phyloP scores from a whole-genome alignment of 257 asterid species.

The Parsonsia alboflavescens region DNA sequence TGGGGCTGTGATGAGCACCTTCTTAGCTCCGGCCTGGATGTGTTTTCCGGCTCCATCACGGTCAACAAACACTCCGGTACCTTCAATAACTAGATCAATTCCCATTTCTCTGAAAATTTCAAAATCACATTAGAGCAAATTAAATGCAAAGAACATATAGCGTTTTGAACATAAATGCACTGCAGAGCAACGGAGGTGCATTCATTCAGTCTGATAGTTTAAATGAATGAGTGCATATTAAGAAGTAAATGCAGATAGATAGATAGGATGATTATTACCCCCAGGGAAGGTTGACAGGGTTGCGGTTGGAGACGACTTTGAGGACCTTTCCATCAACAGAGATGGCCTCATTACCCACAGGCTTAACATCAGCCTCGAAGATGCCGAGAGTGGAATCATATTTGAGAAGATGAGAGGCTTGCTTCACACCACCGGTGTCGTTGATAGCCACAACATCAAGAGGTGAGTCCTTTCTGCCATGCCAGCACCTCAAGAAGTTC shows the following conservation, averaged over 20 bases:
- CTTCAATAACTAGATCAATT: slow-evolving; percentile 82
- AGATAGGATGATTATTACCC: slow-evolving; percentile 15
- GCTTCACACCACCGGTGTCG: slow-evolving; percentile 96
- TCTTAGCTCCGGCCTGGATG: slow-evolving; percentile 87
- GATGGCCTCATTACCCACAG: slow-evolving; percentile 56
- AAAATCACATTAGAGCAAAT: neutral
- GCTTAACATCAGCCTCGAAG: slow-evolving; percentile 83
- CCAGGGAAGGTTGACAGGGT: slow-evolving; percentile 39
- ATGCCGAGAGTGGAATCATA: slow-evolving; percentile 96
- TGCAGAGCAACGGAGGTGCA: no score
- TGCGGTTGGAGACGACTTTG: slow-evolving; percentile 29
- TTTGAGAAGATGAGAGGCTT: slow-evolving; percentile 95
- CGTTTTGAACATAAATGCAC: no score
- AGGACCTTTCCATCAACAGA: slow-evolving; percentile 45
- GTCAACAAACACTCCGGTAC: slow-evolving; percentile 93
- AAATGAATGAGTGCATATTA: no score
- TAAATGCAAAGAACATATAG: no score
- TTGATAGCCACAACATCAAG: slow-evolving; percentile 78
- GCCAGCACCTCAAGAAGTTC: slow-evolving; percentile 95
- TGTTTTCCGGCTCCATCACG: slow-evolving; percentile 95
- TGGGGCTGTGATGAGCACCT: slow-evolving; percentile 95
- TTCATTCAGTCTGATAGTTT: no score
- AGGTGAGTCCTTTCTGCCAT: slow-evolving; percentile 87
- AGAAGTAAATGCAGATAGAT: no score
- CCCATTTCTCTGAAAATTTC: slow-evolving; percentile 55